Evolutionary conservation across 768 basidiomycete genomes (phyloP).

Genomic region (Boletus sp.): DNA sequence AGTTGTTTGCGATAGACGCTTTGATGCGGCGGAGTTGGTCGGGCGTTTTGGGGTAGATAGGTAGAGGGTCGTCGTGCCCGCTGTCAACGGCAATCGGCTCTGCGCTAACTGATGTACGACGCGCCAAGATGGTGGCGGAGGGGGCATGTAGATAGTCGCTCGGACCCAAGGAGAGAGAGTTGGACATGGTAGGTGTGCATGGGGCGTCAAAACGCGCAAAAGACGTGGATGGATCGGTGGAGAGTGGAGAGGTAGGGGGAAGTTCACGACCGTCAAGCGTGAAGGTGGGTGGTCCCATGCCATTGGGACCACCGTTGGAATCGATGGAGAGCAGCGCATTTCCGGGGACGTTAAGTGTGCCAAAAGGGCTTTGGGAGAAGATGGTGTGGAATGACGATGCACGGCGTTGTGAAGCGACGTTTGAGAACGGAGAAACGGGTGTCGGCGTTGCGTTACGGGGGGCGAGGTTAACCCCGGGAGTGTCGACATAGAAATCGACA

Average conservation of each 20-base stretch:
- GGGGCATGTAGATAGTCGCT: constrained; percentile 74
- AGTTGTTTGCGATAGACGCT: constrained; percentile 81
- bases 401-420: constrained; percentile 44
- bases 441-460: constrained; percentile 35
- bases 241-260: constrained; percentile 61
- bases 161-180: constrained; percentile 38
- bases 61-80: constrained; percentile 61
- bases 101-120: constrained; percentile 92
- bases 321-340: constrained; percentile 69
- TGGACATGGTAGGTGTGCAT: constrained; percentile 44
- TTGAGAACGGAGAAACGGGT: constrained; percentile 57
- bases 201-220: constrained; percentile 53
- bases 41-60: constrained; percentile 72
- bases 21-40: constrained; percentile 89
- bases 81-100: constrained; percentile 90
- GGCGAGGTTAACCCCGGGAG: constrained; percentile 37
- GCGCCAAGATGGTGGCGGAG: constrained; percentile 76
- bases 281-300: constrained; percentile 51
- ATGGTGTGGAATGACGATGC: constrained; percentile 52
- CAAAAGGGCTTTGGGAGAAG: constrained; percentile 69
- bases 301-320: constrained; percentile 27
- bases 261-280: constrained; percentile 58
- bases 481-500: constrained; percentile 58
- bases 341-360: constrained; percentile 75
- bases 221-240: constrained; percentile 41